Base-by-base conservation (phyloP, 352 stramenopile genomes). In the Pythium phragmitis region DNA sequence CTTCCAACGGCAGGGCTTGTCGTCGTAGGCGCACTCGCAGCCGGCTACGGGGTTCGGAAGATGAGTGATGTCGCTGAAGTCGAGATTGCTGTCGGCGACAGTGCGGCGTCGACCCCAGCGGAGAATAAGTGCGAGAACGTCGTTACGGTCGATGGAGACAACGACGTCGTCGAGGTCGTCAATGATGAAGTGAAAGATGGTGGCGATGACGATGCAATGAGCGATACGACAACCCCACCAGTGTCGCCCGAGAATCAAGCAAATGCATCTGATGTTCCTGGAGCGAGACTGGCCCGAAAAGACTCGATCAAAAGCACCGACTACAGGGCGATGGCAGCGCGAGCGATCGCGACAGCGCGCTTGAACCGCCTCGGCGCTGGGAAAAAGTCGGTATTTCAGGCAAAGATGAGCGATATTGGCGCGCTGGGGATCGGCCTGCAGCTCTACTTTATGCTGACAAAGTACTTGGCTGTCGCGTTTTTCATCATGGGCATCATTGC, bases 381-480 rank as follows among this genome's bases (percentile, higher is more conserved):
- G 3, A 88, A 71, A 54, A 93, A 91, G 49, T 82, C 79, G 19
- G 74, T 80, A 1, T 79, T 85, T 19, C 66, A 88, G 28, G 79
- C 76, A 33, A 70, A 77, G 2, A 89, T 93, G 80, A 69, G 60
- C 46, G 82, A 91, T 65, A 94, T 96, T 49, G 85, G 80, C 26
- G 76, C 77, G 19, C 62, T 95, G 36, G 87, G 87, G 16, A 92
- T 96, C 42, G 87, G 85, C 11, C 76, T 96, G 64, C 77, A 90
- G 72, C 73, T 96, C 7, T 96, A 94, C 49, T 96, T 96, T 45
- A 83, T 94, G 71, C 63, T 96, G 34, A 88, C 82, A 43, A 91
- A 92, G 75, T 89, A 91, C 55, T 51, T 91, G 56, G 69, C 69
- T 28, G 65, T 85, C 23, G 64, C 70, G 5, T 92, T 96, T 57